Evolutionary conservation across 2,329 filamentous ascomycete genomes (phyloP).

Genomic region (Ceratocystis albifundus): DNA sequence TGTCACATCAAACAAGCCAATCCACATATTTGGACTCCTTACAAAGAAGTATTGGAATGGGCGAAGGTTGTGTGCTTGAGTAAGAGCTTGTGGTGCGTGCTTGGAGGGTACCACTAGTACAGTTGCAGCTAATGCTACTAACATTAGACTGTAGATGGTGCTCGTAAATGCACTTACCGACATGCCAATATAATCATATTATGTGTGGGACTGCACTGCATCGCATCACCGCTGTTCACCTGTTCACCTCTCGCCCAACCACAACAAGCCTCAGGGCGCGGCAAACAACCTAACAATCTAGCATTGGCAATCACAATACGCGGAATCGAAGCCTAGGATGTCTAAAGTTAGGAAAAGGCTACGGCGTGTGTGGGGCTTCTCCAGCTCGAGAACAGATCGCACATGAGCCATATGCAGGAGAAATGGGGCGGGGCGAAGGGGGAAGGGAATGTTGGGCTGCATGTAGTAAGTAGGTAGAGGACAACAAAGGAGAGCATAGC

Average conservation of each 20-base stretch:
- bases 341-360: neutral
- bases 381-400: conserved; percentile 21
- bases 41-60: neutral
- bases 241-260: neutral
- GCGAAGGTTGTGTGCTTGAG: no score
- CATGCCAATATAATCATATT: neutral
- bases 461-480: neutral
- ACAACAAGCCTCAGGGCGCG: neutral
- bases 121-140: no score
- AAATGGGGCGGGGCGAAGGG: conserved; percentile 16
- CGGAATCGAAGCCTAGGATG: neutral
- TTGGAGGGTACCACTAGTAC: no score
- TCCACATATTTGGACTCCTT: neutral
- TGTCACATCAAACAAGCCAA: conserved; percentile 3
- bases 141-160: neutral
- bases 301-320: neutral
- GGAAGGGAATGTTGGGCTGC: conserved; percentile 15
- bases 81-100: no score
- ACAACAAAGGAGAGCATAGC: neutral
- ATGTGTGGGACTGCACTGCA: neutral
- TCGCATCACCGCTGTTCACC: neutral
- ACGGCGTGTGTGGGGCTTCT: conserved; percentile 15
- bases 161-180: neutral
- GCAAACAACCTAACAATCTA: neutral
- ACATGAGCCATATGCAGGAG: conserved; percentile 23